Evolutionary conservation across 805 yeast species (phyloP), one percentile per base, ranked within the genome.

Genomic region (Cyberlindnera mrakii): DNA sequence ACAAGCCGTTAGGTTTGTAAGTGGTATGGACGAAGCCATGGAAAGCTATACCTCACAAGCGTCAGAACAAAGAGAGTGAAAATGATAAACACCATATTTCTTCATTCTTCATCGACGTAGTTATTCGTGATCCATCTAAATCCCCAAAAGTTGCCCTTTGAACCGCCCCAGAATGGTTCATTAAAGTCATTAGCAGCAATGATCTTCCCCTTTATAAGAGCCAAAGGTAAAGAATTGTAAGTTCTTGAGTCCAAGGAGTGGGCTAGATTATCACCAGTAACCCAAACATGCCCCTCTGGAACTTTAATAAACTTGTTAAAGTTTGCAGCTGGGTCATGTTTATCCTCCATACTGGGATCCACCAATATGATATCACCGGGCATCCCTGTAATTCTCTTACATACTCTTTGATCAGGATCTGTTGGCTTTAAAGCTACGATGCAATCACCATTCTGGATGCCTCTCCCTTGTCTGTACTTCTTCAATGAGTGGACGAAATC

Each of bases 201-300:
- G 13, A 93, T 80, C 57, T 87, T 90, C 1, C 98, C 99, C 52
- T 81, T 80, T 3, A 93, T 80, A 33, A 93, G 66, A 0, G 82
- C 98, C 80, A 88, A 70, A 2, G 99, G 98, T 30, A 93, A 66
- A n/a, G 82, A 87, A 32, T 90, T 85, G 59, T 93, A 93, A 0
- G 87, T 78, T 51, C 99, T 70, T 5, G 96, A 87, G 56, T 93
- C 99, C 38, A 90, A 67, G 17, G 96, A 86, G 51, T 82, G 88
- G 23, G 87, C 75, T 44, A 91, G 64, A 58, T 93, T 93, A 58
- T 93, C 99, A 2, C 99, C 99, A 0, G 97, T 88, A 3, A 90
- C 82, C 98, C 98, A 93, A 38, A 87, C 85, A 63, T 93, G 99
- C 3, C 99, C 99, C 51, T 81, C 78, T 1, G 99, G 99, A 0